Percentiles rank a stretch among this genome's conserved stretches.
phyloP scores from a whole-genome alignment of 352 stramenopile species.

The Phytopythium sindhum region DNA sequence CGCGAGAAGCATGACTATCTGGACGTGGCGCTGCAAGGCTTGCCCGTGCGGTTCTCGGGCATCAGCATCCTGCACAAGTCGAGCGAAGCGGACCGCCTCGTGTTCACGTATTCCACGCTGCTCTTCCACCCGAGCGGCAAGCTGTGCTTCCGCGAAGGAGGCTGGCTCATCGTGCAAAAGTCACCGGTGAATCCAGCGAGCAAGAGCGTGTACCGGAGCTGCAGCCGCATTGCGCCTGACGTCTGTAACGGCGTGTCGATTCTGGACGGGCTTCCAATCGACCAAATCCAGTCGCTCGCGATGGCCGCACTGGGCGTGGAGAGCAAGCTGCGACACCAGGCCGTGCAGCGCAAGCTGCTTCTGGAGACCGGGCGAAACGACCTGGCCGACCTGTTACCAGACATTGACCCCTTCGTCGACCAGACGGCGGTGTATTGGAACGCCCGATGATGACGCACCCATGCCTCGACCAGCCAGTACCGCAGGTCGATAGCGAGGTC shows the following conservation, averaged over 20 bases:
- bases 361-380: background rate
- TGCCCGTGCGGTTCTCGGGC: background rate
- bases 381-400: background rate
- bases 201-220: background rate
- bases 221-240: background rate
- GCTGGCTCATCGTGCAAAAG: background rate
- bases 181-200: background rate
- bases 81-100: background rate
- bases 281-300: background rate
- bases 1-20: background rate
- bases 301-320: background rate
- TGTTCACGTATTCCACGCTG: background rate
- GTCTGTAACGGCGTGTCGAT: background rate
- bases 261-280: background rate
- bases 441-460: background rate
- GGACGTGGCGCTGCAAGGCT: background rate
- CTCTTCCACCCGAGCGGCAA: conserved; percentile 5
- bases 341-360: background rate
- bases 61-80: background rate
- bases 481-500: no score
- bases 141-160: background rate
- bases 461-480: background rate
- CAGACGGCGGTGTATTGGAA: background rate
- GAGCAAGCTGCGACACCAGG: background rate
- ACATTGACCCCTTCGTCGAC: background rate